Evolutionary conservation across 768 basidiomycete species (phyloP).

Genomic region (Phallus indusiatus): DNA sequence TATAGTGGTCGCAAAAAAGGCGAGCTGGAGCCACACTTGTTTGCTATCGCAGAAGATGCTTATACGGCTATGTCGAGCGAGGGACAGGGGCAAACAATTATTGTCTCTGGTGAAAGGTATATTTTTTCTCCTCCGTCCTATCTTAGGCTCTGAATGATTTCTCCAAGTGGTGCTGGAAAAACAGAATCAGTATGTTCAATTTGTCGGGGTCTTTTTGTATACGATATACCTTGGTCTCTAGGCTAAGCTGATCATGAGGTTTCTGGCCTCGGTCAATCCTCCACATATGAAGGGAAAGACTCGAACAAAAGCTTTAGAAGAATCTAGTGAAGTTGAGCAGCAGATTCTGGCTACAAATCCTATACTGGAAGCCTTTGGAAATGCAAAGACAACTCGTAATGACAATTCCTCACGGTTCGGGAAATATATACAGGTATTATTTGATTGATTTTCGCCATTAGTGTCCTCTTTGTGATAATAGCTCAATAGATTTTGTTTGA

Average conservation of each 20-base stretch:
- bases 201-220: not conserved
- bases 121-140: slow-evolving; percentile 12
- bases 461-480: not conserved
- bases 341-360: slow-evolving; percentile 99
- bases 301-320: slow-evolving; percentile 71
- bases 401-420: slow-evolving; percentile 99
- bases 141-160: slow-evolving; percentile 11
- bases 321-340: slow-evolving; percentile 88
- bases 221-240: slow-evolving; percentile 20
- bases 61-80: slow-evolving; percentile 95
- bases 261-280: slow-evolving; percentile 96
- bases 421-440: slow-evolving; percentile 92
- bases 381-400: slow-evolving; percentile 98
- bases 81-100: slow-evolving; percentile 93
- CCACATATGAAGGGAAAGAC: slow-evolving; percentile 48
- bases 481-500: slow-evolving; percentile 83
- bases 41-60: slow-evolving; percentile 98
- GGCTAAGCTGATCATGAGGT: slow-evolving; percentile 99
- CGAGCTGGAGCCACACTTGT: slow-evolving; percentile 94
- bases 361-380: slow-evolving; percentile 97
- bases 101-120: slow-evolving; percentile 95
- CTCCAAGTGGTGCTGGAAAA: slow-evolving; percentile 91
- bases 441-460: not conserved
- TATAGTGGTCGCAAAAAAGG: slow-evolving; percentile 89
- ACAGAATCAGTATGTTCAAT: slow-evolving; percentile 77